Percentiles rank a stretch among this genome's conserved stretches.
phyloP scores from a whole-genome alignment of 176 grass and related monocot species.

The Metroxylon sagu region DNA sequence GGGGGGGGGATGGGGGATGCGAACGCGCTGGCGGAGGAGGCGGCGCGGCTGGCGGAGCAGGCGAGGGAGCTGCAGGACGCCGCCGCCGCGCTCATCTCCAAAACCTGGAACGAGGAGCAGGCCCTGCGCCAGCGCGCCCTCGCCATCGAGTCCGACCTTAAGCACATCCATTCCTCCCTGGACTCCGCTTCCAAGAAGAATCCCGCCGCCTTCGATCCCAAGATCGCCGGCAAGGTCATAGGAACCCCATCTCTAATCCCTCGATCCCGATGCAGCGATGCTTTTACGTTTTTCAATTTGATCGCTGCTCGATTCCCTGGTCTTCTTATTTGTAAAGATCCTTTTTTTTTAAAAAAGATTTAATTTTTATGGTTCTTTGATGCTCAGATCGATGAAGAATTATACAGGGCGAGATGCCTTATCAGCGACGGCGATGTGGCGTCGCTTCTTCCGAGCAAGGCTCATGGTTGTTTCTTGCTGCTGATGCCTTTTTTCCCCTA shows the following conservation, averaged over 20 bases:
- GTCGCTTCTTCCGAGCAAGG: conserved; percentile 52
- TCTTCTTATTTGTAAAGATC: too few species aligned
- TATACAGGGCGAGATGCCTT: conserved; percentile 63
- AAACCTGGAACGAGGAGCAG: conserved; percentile 65
- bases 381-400: conserved; percentile 73
- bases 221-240: conserved; percentile 50
- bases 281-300: not conserved
- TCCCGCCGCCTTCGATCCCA: conserved; percentile 24
- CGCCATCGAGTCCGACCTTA: conserved; percentile 57
- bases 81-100: conserved; percentile 46
- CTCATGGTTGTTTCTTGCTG: conserved; percentile 42
- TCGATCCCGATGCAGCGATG: not conserved
- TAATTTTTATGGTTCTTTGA: too few species aligned
- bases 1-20: conserved; percentile 6
- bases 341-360: too few species aligned
- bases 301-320: too few species aligned
- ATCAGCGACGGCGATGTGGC: conserved; percentile 67
- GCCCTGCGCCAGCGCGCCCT: conserved; percentile 58
- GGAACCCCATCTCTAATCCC: not conserved
- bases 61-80: conserved; percentile 89
- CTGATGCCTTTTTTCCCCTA: not conserved
- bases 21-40: conserved; percentile 28
- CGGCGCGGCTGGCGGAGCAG: conserved; percentile 55
- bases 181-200: not conserved
- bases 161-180: conserved; percentile 27